Evolutionary conservation across 805 yeast genomes (phyloP), one percentile per base, ranked within the genome.

Genomic region (Pichia membranifaciens): DNA sequence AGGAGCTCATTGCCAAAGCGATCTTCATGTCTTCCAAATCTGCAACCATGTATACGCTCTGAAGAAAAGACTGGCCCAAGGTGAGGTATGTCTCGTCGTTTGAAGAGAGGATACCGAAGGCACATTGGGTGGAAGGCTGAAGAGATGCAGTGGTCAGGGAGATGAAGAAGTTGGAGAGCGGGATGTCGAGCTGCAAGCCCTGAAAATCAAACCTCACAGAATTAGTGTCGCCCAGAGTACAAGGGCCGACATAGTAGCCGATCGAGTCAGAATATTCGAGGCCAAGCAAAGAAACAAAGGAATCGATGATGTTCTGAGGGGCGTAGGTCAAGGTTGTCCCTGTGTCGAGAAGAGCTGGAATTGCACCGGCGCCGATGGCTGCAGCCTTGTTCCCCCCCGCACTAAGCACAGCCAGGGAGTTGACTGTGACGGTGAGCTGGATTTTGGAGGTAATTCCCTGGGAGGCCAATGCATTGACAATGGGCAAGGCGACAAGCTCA

Each of bases 61-160:
- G 67, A 48, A 81, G 58, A 60, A 81, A 75, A 5, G 74, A 64
- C 58, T 78, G 82, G 42, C 85, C 85, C 16, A 78, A 59, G 7
- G 73, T 69, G 5, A 50, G 45, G 48, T 68, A 63, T 2, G 64
- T 49, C 23, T 66, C 66, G 45, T 63, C 66, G 29, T 10, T 10
- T 9, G 61, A 56, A 5, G 59, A 52, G 23, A 66, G 51, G 4
- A 78, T 49, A 6, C 76, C 80, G 34, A 78, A 54, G 6, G 70
- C 73, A 65, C 83, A 79, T 21, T 65, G 58, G 3, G 58, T 54
- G 1, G 64, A 58, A 5, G 56, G 52, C 9, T 51, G 28, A 5
- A 59, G 60, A 4, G 45, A 12, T 13, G 49, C 41, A 17, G 57
- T 49, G 4, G 50, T 25, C 13, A 64, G 43, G 4, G 45, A 21